Evolutionary conservation across 129 eudicot species (phyloP).

Genomic region (Helichrysum umbraculigerum): DNA sequence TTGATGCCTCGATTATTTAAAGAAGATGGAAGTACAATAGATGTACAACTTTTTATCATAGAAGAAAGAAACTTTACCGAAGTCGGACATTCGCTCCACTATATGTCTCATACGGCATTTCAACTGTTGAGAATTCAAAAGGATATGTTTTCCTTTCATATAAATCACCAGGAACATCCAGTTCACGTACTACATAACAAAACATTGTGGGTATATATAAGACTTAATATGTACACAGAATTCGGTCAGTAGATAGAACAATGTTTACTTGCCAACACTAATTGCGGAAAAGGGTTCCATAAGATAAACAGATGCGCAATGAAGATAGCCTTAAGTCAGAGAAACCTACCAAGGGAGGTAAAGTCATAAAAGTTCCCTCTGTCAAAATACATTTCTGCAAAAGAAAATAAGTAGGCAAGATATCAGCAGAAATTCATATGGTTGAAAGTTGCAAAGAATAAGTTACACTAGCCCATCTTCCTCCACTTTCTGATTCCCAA

Average conservation of each 20-base stretch:
- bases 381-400: constrained; percentile 97
- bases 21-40: too few species aligned
- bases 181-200: constrained; percentile 75
- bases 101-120: constrained; percentile 96
- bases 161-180: constrained; percentile 99
- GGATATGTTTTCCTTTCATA: constrained; percentile 91
- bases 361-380: constrained; percentile 98
- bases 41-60: too few species aligned
- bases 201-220: not conserved
- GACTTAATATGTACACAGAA: too few species aligned
- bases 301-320: too few species aligned
- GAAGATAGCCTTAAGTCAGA: not conserved
- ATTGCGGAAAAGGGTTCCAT: too few species aligned
- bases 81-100: constrained; percentile 94
- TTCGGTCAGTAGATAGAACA: too few species aligned
- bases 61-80: constrained; percentile 46
- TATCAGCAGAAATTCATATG: constrained; percentile 6
- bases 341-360: constrained; percentile 87
- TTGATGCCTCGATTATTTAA: too few species aligned
- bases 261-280: too few species aligned
- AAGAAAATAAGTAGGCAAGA: constrained; percentile 18
- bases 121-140: constrained; percentile 92
- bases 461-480: not conserved
- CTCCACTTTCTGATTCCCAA: too few species aligned
- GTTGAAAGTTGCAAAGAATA: not conserved